Conservation (phyloP, 305 asterid species). For the Withania somnifera region DNA sequence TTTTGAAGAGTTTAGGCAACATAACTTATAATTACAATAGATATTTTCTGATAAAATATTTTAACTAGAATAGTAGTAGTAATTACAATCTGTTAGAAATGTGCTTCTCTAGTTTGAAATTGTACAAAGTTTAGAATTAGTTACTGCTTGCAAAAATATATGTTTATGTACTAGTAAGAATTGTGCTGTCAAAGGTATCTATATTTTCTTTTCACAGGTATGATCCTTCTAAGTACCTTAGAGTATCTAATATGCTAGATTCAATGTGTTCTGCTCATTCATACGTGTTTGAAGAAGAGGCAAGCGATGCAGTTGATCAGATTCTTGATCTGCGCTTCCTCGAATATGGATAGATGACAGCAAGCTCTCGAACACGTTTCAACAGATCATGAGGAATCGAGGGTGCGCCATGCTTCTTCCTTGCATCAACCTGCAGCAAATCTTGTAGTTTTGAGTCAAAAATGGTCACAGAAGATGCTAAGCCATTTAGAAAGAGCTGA, state of each 20-base stretch:
- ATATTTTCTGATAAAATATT: not conserved
- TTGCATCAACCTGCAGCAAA: not conserved
- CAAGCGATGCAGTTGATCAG: not conserved
- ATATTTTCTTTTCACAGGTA: too few species aligned
- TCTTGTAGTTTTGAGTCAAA: not conserved
- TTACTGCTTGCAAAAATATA: not conserved
- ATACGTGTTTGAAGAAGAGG: not conserved
- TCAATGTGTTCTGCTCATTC: not conserved
- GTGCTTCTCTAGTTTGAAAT: not conserved
- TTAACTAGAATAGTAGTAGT: not conserved
- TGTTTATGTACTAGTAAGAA: not conserved
- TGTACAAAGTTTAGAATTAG: not conserved
- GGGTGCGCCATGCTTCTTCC: not conserved
- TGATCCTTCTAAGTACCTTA: not conserved
- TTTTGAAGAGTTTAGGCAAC: too few species aligned
- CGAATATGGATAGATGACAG: conserved; percentile 8
- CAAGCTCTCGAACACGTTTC: conserved; percentile 6
- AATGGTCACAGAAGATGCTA: not conserved
- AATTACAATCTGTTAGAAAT: not conserved
- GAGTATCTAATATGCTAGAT: not conserved
- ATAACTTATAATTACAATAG: too few species aligned
- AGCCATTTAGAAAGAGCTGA: not conserved
- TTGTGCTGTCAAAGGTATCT: not conserved
- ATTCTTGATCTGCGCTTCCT: not conserved
- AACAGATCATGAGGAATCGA: conserved; percentile 1